Percentiles rank a stretch among this genome's conserved stretches.
Evolutionary conservation across 257 asterid species (phyloP).

Genomic region (Jaltomata sinuosa): DNA sequence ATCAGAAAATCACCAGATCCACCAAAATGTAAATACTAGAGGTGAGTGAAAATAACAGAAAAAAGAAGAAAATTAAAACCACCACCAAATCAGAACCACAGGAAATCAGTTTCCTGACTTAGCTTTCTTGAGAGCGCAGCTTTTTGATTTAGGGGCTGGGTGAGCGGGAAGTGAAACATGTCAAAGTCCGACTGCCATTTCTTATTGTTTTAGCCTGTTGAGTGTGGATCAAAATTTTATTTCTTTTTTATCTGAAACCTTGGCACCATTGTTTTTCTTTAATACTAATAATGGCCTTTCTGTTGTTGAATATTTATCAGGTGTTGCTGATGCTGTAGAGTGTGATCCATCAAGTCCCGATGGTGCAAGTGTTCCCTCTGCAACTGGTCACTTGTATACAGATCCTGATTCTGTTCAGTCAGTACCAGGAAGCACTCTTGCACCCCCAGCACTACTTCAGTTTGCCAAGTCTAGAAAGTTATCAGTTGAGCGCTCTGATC

Average conservation of each 20-base stretch:
- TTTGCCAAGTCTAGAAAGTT: constrained; percentile 87
- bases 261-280: not conserved
- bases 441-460: constrained; percentile 68
- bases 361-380: constrained; percentile 45
- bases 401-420: constrained; percentile 75
- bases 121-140: not conserved
- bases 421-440: constrained; percentile 57
- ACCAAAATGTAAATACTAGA: not conserved
- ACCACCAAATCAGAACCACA: not conserved
- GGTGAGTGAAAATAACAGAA: not conserved
- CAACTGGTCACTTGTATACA: constrained; percentile 57
- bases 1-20: not conserved
- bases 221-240: not conserved
- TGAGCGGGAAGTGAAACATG: not conserved
- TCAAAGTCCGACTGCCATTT: not conserved
- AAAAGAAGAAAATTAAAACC: not conserved
- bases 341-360: constrained; percentile 58
- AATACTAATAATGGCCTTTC: not conserved
- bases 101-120: not conserved
- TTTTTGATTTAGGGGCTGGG: not conserved
- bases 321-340: constrained; percentile 38
- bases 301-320: constrained; percentile 12
- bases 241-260: not conserved
- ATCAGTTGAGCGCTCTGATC: constrained; percentile 81
- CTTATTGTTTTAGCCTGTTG: not conserved